These are phyloP conservation scores for Rhodofomes roseus DNA, from an alignment of 1,284 basidiomycete species.

Conservation along the genomic window DNA sequence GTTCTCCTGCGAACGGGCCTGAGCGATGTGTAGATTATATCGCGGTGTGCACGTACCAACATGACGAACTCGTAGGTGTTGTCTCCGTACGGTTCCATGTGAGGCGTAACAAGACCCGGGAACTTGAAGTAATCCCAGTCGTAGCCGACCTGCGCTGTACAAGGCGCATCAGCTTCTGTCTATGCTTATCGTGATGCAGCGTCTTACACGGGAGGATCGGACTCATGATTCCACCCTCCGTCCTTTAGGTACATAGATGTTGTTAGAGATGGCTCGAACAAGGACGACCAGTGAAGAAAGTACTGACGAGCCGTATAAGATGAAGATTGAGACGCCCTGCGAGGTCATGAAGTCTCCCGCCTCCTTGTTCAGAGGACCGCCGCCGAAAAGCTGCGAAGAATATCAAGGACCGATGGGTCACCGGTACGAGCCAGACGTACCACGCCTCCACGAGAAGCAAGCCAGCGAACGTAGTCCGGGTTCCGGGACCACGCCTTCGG, in stretches of 20 bases:
- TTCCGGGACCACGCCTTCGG: constrained; percentile 5
- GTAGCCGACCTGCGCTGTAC: neutral
- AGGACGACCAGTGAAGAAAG: neutral
- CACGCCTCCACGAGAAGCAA: neutral
- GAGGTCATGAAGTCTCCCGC: constrained; percentile 13
- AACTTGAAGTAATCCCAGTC: constrained; percentile 16
- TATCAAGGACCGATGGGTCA: neutral
- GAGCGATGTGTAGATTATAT: too few relatives aligned
- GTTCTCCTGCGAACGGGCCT: too few relatives aligned
- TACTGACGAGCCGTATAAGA: constrained; percentile 15
- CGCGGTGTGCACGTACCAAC: neutral
- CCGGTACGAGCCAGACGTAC: neutral
- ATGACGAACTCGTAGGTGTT: constrained; percentile 10
- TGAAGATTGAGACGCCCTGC: constrained; percentile 14
- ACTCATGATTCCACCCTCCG: constrained; percentile 4
- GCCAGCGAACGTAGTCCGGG: constrained; percentile 4
- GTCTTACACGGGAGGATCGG: neutral
- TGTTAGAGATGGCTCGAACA: neutral
- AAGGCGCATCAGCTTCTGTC: neutral
- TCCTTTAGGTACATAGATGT: neutral
- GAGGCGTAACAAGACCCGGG: neutral
- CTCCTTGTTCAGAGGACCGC: constrained; percentile 18
- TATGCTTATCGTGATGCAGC: too few relatives aligned
- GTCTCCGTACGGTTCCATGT: constrained; percentile 9
- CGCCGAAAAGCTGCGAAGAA: constrained; percentile 13